Evolutionary conservation across 352 stramenopile species (phyloP).

Genomic region (Phytophthora colocasiae): DNA sequence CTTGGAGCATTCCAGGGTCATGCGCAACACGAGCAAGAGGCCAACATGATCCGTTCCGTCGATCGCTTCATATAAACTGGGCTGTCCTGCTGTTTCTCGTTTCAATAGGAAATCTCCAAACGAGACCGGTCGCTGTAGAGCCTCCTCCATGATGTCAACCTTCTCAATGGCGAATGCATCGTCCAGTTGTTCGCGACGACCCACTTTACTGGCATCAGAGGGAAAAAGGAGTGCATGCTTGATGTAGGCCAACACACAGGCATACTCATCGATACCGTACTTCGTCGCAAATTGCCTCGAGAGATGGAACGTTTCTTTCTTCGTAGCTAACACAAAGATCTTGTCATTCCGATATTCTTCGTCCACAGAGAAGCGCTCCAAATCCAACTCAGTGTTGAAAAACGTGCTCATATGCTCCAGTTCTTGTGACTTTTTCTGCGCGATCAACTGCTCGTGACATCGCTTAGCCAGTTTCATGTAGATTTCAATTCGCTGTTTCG

Average conservation of each 20-base stretch:
- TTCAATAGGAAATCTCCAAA: constrained; percentile 72
- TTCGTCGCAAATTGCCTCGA: constrained; percentile 71
- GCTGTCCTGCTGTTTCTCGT: constrained; percentile 5
- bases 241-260: constrained; percentile 74
- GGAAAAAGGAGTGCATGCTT: constrained; percentile 45
- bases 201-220: constrained; percentile 5
- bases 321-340: constrained; percentile 61
- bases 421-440: constrained; percentile 66
- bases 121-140: constrained; percentile 53
- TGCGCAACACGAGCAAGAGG: constrained; percentile 69
- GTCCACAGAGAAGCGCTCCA: constrained; percentile 61
- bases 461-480: constrained; percentile 47
- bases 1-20: constrained; percentile 83
- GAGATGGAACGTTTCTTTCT: constrained; percentile 51
- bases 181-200: constrained; percentile 73
- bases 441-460: constrained; percentile 56
- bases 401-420: constrained; percentile 70
- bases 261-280: constrained; percentile 70
- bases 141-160: constrained; percentile 70
- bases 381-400: constrained; percentile 66
- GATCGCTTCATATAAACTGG: constrained; percentile 63
- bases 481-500: constrained; percentile 23
- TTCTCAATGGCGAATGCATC: constrained; percentile 61
- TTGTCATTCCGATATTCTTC: constrained; percentile 52
- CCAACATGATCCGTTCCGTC: constrained; percentile 75